These are phyloP conservation scores for Baudoinia panamericana DNA, from an alignment of 495 filamentous ascomycete species.

Conservation along the genomic window DNA sequence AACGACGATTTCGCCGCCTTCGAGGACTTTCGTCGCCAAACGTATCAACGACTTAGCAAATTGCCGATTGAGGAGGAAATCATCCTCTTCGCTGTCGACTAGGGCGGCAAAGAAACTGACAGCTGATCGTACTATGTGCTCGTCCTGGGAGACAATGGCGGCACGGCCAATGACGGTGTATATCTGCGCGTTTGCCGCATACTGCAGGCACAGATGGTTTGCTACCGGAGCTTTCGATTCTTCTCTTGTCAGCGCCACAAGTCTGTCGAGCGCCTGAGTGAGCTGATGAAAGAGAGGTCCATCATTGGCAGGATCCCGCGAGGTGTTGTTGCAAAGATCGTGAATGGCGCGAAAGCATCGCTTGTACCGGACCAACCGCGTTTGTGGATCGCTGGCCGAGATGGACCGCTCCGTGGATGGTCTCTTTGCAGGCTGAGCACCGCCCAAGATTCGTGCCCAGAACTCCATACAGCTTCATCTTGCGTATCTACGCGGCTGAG, in stretches of 20 bases:
- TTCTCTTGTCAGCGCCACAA: conserved; percentile 71
- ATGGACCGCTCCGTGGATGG: conserved; percentile 31
- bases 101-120: conserved; percentile 75
- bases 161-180: conserved; percentile 80
- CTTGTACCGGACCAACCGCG: conserved; percentile 82
- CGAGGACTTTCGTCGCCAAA: conserved; percentile 55
- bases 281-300: conserved; percentile 39
- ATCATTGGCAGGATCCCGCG: conserved; percentile 38
- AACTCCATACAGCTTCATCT: conserved; percentile 29
- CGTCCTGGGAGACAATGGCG: conserved; percentile 62
- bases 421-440: conserved; percentile 47
- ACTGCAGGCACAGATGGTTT: conserved; percentile 78
- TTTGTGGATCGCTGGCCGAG: conserved; percentile 60
- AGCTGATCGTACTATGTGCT: conserved; percentile 66
- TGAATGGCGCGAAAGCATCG: conserved; percentile 77
- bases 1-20: conserved; percentile 46
- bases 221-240: conserved; percentile 77
- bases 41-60: conserved; percentile 79
- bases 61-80: conserved; percentile 67
- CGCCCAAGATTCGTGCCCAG: conserved; percentile 86
- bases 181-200: conserved; percentile 69
- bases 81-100: conserved; percentile 90
- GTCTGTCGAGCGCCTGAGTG: conserved; percentile 35
- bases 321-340: conserved; percentile 43
- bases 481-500: neutral